A percentile compares a stretch with the other conserved stretches of the same genome.
phyloP scores from a whole-genome alignment of 179 eudicot genomes.

The Nepenthes alata region DNA sequence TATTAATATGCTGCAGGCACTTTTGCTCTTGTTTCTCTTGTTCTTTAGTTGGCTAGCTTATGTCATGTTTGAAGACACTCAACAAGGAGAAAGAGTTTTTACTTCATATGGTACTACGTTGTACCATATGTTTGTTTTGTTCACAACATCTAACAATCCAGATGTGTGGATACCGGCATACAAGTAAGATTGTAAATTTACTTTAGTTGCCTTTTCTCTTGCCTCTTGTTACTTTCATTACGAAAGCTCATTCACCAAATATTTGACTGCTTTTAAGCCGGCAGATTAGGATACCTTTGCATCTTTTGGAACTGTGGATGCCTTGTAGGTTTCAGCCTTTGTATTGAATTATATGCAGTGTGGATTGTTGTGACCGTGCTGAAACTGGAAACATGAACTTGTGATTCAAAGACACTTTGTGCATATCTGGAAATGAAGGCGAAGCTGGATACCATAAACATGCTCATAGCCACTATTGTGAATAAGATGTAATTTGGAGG shows the following conservation, averaged over 20 bases:
- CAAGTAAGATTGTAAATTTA: slow-evolving; percentile 52
- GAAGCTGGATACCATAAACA: too few species aligned
- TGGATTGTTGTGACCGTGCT: too few species aligned
- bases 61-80: slow-evolving; percentile 92
- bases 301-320: too few species aligned
- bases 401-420: too few species aligned
- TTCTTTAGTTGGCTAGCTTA: slow-evolving; percentile 93
- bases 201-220: neutral
- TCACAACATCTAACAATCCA: slow-evolving; percentile 93
- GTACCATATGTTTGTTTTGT: slow-evolving; percentile 85
- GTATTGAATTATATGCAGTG: too few species aligned
- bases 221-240: neutral
- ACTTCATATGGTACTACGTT: slow-evolving; percentile 71
- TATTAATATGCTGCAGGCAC: slow-evolving; percentile 45
- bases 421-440: too few species aligned
- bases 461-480: too few species aligned
- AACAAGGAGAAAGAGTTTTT: slow-evolving; percentile 66
- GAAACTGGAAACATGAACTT: too few species aligned
- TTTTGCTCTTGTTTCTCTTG: slow-evolving; percentile 60
- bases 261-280: neutral
- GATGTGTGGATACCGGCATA: slow-evolving; percentile 99
- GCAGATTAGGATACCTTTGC: too few species aligned
- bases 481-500: too few species aligned
- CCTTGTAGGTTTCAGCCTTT: too few species aligned
- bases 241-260: too few species aligned